These are phyloP conservation scores for Hirsutella thompsonii DNA, from an alignment of 2,329 filamentous ascomycete species.

Conservation along the genomic window DNA sequence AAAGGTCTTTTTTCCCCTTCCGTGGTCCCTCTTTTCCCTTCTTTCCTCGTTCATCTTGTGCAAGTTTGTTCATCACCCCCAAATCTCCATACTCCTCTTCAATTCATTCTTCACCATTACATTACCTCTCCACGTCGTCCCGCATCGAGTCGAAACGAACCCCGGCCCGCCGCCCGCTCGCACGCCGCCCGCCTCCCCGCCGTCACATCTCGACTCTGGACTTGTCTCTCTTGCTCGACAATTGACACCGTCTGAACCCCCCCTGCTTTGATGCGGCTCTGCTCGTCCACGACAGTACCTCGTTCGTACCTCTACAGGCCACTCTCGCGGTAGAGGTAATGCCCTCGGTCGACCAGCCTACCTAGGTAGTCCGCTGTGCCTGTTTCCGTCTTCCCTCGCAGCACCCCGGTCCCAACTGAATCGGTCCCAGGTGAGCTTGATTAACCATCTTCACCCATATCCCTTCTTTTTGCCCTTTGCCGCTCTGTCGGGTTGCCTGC, in stretches of 20 bases:
- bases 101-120: neutral
- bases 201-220: neutral
- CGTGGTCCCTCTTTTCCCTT: neutral
- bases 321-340: neutral
- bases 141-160: neutral
- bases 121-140: neutral
- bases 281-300: neutral
- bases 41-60: neutral
- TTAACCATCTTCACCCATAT: neutral
- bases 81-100: neutral
- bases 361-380: neutral
- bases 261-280: neutral
- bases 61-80: neutral
- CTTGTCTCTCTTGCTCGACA: neutral
- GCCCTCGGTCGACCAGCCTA: neutral
- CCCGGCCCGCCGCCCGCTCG: too few species aligned
- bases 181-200: neutral
- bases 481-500: neutral
- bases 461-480: neutral
- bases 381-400: neutral
- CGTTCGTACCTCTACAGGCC: neutral
- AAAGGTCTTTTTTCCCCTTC: too few species aligned
- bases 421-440: neutral
- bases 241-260: neutral
- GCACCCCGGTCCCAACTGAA: neutral